Evolutionary conservation across 345 rosid species (phyloP).

Genomic region (Brassica carinata): DNA sequence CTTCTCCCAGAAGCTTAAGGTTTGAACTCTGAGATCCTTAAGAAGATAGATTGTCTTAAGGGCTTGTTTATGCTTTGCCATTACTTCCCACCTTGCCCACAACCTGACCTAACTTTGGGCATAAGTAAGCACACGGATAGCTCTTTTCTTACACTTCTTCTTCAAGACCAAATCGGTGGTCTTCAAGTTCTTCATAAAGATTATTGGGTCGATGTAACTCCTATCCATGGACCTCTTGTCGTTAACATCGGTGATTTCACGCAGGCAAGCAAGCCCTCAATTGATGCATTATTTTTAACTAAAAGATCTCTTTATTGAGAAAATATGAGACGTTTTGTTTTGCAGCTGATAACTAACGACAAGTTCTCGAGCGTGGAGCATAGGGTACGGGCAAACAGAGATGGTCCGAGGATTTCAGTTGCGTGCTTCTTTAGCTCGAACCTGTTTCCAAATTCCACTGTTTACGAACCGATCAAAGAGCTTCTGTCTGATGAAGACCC

Average conservation of each 20-base stretch:
- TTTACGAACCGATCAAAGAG: constrained; percentile 33
- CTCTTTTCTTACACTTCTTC: background rate
- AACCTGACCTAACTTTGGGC: constrained; percentile 33
- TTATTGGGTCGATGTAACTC: constrained; percentile 3
- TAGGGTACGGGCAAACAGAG: constrained; percentile 21
- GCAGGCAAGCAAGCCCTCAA: background rate
- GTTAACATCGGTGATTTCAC: background rate
- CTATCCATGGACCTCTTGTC: constrained; percentile 2
- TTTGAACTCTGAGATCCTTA: background rate
- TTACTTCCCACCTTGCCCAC: constrained; percentile 15
- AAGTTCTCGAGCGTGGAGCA: constrained; percentile 34
- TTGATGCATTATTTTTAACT: background rate
- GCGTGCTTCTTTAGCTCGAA: constrained; percentile 33
- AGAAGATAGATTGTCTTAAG: background rate
- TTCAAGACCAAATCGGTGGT: constrained; percentile 14
- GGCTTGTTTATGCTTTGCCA: background rate
- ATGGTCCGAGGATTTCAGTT: constrained; percentile 27
- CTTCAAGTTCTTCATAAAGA: constrained; percentile 12
- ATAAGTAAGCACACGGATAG: background rate
- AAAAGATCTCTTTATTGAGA: background rate
- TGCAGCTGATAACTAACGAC: constrained; percentile 27
- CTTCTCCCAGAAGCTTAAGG: background rate
- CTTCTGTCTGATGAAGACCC: constrained; percentile 26
- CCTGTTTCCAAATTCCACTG: constrained; percentile 2
- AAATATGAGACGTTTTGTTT: background rate